Conservation (phyloP, 345 rosid species). For the Draba incana region DNA sequence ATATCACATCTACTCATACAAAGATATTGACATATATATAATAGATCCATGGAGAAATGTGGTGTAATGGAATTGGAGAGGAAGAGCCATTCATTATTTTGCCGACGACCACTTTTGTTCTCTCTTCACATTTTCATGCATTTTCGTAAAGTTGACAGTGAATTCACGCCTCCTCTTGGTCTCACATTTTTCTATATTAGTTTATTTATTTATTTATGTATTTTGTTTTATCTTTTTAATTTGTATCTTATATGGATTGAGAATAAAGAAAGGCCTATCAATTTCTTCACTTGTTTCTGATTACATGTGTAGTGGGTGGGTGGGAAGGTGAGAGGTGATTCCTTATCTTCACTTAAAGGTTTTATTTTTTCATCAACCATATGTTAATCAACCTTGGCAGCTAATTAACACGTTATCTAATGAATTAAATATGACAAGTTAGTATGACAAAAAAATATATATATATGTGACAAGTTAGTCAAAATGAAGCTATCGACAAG, state of each 20-base stretch:
- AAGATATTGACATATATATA: slow-evolving; percentile 13
- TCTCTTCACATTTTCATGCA: slow-evolving; percentile 41
- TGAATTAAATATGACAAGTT: slow-evolving; percentile 3
- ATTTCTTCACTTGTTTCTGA: slow-evolving; percentile 21
- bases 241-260: background rate
- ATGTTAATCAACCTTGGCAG: slow-evolving; percentile 37
- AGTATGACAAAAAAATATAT: too few relatives aligned
- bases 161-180: slow-evolving; percentile 38
- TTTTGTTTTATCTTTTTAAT: background rate
- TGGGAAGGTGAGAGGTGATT: slow-evolving; percentile 37
- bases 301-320: slow-evolving; percentile 37
- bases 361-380: slow-evolving; percentile 1
- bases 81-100: slow-evolving; percentile 30
- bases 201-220: background rate
- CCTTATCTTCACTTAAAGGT: slow-evolving; percentile 30
- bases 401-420: slow-evolving; percentile 30
- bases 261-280: slow-evolving; percentile 13
- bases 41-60: slow-evolving; percentile 24
- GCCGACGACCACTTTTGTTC: slow-evolving; percentile 30
- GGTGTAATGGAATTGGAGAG: slow-evolving; percentile 19
- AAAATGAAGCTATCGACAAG: slow-evolving; percentile 24
- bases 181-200: slow-evolving; percentile 11
- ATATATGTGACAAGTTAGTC: slow-evolving; percentile 26
- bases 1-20: slow-evolving; percentile 24
- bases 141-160: slow-evolving; percentile 39